phyloP scores from a whole-genome alignment of 2,329 filamentous ascomycete species.

The Cadophora sp. region DNA sequence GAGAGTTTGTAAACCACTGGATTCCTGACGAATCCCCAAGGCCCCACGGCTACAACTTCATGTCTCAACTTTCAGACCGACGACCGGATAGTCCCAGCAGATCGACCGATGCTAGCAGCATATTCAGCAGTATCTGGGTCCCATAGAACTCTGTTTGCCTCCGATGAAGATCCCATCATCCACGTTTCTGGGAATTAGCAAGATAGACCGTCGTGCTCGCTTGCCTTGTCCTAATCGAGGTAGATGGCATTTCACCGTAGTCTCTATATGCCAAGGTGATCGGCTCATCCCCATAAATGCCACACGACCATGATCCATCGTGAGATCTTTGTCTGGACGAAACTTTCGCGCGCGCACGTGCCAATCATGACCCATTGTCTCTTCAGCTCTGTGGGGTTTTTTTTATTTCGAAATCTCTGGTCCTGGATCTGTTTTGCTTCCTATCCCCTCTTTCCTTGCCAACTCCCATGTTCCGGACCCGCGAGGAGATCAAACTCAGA shows the following conservation, averaged over 20 bases:
- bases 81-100: neutral
- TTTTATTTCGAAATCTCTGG: neutral
- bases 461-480: neutral
- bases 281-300: conserved; percentile 12
- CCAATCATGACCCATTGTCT: conserved; percentile 8
- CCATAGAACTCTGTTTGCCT: conserved; percentile 4
- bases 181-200: conserved; percentile 10
- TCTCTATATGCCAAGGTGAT: conserved; percentile 8
- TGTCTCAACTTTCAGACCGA: conserved; percentile 5
- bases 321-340: conserved; percentile 13
- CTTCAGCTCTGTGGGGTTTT: neutral
- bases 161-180: conserved; percentile 3
- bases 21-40: neutral
- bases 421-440: neutral
- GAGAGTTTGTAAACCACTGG: neutral
- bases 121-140: conserved; percentile 2
- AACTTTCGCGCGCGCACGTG: conserved; percentile 11
- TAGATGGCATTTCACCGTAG: neutral
- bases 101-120: neutral
- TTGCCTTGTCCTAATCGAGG: conserved; percentile 18
- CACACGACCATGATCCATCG: conserved; percentile 16
- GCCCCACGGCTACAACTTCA: neutral
- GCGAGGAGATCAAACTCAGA: conserved; percentile 1
- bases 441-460: neutral
- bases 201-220: conserved; percentile 2